Evolutionary conservation across 345 rosid species (phyloP).

Genomic region (Syzygium aqueum): DNA sequence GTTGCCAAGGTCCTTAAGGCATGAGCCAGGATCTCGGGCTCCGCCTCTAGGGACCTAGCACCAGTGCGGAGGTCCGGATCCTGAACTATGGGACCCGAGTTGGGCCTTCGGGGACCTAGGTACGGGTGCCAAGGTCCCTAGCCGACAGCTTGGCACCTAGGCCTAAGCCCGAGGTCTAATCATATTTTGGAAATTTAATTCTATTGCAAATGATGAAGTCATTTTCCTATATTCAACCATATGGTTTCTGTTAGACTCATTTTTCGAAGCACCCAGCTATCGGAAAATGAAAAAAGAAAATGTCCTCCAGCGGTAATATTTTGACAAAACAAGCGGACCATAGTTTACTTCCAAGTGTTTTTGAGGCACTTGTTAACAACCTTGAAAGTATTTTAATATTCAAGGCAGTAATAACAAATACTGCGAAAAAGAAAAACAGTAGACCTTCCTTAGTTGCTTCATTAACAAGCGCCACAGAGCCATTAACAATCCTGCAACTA

Average conservation of each 20-base stretch:
- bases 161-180: neutral
- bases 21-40: neutral
- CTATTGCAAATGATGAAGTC: neutral
- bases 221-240: neutral
- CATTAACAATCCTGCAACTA: neutral
- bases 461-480: neutral
- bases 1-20: neutral
- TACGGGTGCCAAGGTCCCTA: neutral
- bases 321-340: neutral
- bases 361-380: neutral
- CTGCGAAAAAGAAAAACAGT: neutral
- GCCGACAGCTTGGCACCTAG: neutral
- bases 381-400: neutral
- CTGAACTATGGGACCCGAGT: neutral
- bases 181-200: neutral
- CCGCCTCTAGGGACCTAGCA: neutral
- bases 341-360: neutral
- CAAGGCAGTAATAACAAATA: neutral
- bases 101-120: neutral
- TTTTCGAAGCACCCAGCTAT: neutral
- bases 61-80: fast-evolving
- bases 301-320: neutral
- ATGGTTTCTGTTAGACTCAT: neutral
- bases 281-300: neutral
- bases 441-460: neutral